A percentile compares a stretch with the other conserved stretches of the same genome.
Evolutionary conservation across 345 rosid species (phyloP).

Genomic region (Gossypium longicalyx): DNA sequence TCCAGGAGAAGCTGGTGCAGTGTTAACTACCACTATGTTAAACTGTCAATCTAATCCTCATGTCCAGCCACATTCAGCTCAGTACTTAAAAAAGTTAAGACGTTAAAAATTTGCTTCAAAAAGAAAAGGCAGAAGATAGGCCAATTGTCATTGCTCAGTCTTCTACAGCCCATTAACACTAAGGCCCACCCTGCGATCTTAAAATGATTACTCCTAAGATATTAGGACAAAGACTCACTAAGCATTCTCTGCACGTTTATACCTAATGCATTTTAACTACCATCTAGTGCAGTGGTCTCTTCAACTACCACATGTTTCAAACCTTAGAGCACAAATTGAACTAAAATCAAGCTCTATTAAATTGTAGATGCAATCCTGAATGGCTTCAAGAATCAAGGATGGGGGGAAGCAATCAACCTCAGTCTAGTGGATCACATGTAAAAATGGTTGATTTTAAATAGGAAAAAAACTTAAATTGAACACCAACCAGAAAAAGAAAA

Average conservation of each 20-base stretch:
- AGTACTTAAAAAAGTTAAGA: too few relatives aligned
- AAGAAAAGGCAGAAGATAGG: neutral
- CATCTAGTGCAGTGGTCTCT: neutral
- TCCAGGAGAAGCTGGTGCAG: neutral
- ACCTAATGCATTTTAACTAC: neutral
- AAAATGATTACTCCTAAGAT: neutral
- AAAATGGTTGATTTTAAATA: neutral
- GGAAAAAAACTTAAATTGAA: neutral
- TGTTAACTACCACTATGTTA: neutral
- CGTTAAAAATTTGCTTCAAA: neutral
- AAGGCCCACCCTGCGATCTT: neutral
- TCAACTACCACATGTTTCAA: conserved; percentile 2
- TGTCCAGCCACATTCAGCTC: too few relatives aligned
- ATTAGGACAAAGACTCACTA: neutral
- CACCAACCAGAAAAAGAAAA: neutral
- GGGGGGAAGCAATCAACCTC: neutral
- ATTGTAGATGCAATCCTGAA: neutral
- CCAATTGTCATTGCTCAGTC: neutral
- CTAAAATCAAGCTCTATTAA: neutral
- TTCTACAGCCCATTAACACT: neutral
- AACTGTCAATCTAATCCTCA: neutral
- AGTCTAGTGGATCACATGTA: neutral
- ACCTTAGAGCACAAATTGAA: neutral
- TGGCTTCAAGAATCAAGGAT: neutral
- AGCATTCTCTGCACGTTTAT: neutral